Conservation (phyloP, 2,329 filamentous ascomycete genomes). For the Pseudodiploospora longispora region DNA sequence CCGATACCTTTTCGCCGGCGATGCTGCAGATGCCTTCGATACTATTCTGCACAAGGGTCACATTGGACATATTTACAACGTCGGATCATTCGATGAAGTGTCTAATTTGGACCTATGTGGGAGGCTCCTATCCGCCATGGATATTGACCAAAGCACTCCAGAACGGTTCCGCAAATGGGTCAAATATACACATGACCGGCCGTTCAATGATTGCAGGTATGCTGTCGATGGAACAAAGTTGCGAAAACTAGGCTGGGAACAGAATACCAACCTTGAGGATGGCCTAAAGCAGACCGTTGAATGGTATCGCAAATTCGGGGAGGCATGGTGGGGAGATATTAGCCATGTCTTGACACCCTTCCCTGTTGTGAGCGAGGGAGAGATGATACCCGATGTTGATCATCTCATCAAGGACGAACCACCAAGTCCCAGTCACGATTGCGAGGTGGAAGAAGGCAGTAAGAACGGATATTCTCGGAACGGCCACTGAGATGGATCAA, state of each 20-base stretch:
- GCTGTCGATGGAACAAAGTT: conserved; percentile 64
- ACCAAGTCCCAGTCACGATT: conserved; percentile 16
- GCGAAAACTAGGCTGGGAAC: conserved; percentile 58
- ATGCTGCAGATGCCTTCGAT: conserved; percentile 75
- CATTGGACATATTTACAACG: conserved; percentile 73
- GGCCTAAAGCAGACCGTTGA: conserved; percentile 57
- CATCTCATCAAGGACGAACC: conserved; percentile 27
- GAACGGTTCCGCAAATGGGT: conserved; percentile 56
- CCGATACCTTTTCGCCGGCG: conserved; percentile 69
- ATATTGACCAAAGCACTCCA: conserved; percentile 40
- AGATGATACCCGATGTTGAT: conserved; percentile 44
- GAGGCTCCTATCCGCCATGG: conserved; percentile 56
- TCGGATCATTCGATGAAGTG: conserved; percentile 69
- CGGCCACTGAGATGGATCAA: no score
- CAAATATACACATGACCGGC: conserved; percentile 68
- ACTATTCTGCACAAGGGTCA: conserved; percentile 72
- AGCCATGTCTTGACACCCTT: conserved; percentile 60
- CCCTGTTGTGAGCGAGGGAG: conserved; percentile 49
- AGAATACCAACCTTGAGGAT: conserved; percentile 55
- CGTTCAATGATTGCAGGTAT: conserved; percentile 70
- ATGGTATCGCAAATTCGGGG: conserved; percentile 61
- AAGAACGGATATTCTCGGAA: no score
- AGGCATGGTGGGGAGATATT: conserved; percentile 67
- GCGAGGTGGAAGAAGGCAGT: neutral
- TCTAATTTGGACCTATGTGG: conserved; percentile 64